Conservation (phyloP, 768 basidiomycete genomes). For the Plicaturopsis crispa region DNA sequence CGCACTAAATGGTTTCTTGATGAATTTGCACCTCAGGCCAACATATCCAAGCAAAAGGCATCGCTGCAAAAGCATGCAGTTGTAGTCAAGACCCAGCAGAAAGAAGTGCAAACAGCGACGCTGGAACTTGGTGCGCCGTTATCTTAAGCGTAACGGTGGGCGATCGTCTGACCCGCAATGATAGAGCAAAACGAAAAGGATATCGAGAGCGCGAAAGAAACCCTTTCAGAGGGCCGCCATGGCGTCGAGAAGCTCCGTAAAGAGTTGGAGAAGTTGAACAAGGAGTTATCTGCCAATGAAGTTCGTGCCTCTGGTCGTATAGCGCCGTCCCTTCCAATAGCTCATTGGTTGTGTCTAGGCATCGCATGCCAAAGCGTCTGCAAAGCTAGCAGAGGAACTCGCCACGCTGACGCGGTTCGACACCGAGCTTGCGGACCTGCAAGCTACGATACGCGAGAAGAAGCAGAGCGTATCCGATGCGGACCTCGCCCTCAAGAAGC, state of each 20-base stretch:
- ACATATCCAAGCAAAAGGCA: constrained; percentile 76
- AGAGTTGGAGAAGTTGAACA: constrained; percentile 55
- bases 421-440: constrained; percentile 78
- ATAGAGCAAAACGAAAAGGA: constrained; percentile 80
- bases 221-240: constrained; percentile 30
- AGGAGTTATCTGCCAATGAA: constrained; percentile 38
- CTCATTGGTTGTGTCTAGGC: constrained; percentile 36
- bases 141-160: too few species aligned
- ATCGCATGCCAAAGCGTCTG: constrained; percentile 56
- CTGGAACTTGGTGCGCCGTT: constrained; percentile 83
- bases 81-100: constrained; percentile 78
- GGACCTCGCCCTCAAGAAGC: constrained; percentile 55
- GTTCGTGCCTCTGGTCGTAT: constrained; percentile 18
- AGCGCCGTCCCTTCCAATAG: neutral
- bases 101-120: constrained; percentile 79
- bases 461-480: constrained; percentile 61
- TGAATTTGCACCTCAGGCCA: constrained; percentile 36
- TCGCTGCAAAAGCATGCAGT: constrained; percentile 76
- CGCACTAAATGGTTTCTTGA: neutral
- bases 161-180: too few species aligned
- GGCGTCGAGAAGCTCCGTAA: constrained; percentile 48
- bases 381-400: constrained; percentile 74
- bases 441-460: constrained; percentile 74
- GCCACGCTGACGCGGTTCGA: constrained; percentile 86
- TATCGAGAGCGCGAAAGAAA: constrained; percentile 42